Evolutionary conservation across 2,329 filamentous ascomycete genomes (phyloP).

Genomic region (Pseudogymnoascus sp.): DNA sequence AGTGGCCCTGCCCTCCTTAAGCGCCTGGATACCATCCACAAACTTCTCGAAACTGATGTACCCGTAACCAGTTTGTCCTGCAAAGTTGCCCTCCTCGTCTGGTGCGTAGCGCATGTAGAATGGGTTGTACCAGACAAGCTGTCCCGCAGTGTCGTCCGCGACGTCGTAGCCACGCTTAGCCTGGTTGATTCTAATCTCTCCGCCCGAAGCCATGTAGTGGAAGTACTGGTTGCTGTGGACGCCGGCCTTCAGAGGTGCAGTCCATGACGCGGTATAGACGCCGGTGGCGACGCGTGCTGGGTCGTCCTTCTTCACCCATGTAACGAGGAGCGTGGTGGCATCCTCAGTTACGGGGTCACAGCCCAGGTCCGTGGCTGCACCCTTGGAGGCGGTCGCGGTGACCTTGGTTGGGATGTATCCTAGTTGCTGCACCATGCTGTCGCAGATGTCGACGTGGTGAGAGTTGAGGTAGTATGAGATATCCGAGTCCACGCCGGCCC

Average conservation of each 20-base stretch:
- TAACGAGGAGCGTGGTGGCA: slow-evolving; percentile 84
- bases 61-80: slow-evolving; percentile 83
- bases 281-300: slow-evolving; percentile 69
- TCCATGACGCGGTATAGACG: slow-evolving; percentile 93
- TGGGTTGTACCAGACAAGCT: slow-evolving; percentile 83
- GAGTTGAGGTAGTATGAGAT: slow-evolving; percentile 96
- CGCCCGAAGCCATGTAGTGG: slow-evolving; percentile 80
- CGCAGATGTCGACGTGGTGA: slow-evolving; percentile 88
- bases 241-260: slow-evolving; percentile 82
- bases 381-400: slow-evolving; percentile 69
- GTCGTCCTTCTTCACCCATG: slow-evolving; percentile 72
- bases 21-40: slow-evolving; percentile 72
- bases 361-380: slow-evolving; percentile 70
- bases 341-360: slow-evolving; percentile 81
- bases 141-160: slow-evolving; percentile 66
- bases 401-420: slow-evolving; percentile 75
- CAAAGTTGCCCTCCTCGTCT: slow-evolving; percentile 91
- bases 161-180: slow-evolving; percentile 93
- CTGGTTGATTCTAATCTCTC: slow-evolving; percentile 86
- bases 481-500: slow-evolving; percentile 86
- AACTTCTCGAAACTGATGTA: slow-evolving; percentile 97
- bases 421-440: slow-evolving; percentile 73
- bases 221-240: slow-evolving; percentile 98
- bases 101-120: slow-evolving; percentile 95
- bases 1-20: slow-evolving; percentile 68